Conservation (phyloP, 2,329 filamentous ascomycete species). For the Cercospora canescens region DNA sequence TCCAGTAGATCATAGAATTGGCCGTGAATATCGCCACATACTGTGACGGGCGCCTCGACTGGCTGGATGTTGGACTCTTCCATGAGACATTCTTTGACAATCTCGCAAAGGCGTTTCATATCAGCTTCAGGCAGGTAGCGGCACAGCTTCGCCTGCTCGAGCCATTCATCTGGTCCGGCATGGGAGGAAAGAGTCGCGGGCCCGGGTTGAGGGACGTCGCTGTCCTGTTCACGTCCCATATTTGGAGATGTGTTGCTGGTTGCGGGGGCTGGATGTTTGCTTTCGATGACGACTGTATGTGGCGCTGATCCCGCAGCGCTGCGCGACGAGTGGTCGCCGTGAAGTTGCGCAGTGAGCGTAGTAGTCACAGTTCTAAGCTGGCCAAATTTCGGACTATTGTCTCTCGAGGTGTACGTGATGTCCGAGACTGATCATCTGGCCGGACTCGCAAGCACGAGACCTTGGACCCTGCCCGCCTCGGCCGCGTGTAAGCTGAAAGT, state of each 20-base stretch:
- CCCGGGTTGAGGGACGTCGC: slow-evolving; percentile 79
- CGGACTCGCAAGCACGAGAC: slow-evolving; percentile 2
- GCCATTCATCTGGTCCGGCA: slow-evolving; percentile 91
- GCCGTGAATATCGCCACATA: slow-evolving; percentile 97
- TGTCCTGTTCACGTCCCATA: slow-evolving; percentile 51
- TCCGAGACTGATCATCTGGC: slow-evolving; percentile 1
- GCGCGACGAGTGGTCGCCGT: background rate
- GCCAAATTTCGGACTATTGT: background rate
- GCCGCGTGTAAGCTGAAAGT: background rate
- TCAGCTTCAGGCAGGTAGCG: slow-evolving; percentile 93
- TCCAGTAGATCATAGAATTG: slow-evolving; percentile 98
- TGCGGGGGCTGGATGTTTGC: background rate
- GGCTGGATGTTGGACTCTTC: slow-evolving; percentile 99
- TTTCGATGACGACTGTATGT: background rate
- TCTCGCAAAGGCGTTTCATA: slow-evolving; percentile 99
- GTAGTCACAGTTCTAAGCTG: background rate
- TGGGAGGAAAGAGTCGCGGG: slow-evolving; percentile 81
- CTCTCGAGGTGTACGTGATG: background rate
- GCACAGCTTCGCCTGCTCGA: slow-evolving; percentile 94
- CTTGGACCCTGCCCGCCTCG: background rate
- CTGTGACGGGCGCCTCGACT: slow-evolving; percentile 92
- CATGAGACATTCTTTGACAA: slow-evolving; percentile 98
- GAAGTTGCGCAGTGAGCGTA: background rate
- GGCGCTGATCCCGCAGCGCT: background rate
- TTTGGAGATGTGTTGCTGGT: slow-evolving; percentile 9